Evolutionary conservation across 805 yeast species (phyloP).

Genomic region (Cyberlindnera meyerae): DNA sequence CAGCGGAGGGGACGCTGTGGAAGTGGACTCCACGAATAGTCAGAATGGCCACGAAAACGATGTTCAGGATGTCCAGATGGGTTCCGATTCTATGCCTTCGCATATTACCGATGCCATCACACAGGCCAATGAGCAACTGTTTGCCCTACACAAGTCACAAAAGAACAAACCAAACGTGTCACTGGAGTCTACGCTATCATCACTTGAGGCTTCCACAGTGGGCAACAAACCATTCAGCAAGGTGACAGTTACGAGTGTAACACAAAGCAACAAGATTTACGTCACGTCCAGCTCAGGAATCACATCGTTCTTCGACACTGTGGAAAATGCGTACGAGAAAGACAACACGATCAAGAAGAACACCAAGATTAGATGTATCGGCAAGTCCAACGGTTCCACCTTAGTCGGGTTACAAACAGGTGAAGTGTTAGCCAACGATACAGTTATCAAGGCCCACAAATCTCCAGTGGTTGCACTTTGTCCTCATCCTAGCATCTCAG

Average conservation of each 20-base stretch:
- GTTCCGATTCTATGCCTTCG: slow-evolving; percentile 9
- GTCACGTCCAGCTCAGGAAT: slow-evolving; percentile 19
- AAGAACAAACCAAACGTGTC: slow-evolving; percentile 22
- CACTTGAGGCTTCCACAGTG: neutral
- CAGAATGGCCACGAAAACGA: too few species aligned
- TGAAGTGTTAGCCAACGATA: slow-evolving; percentile 10
- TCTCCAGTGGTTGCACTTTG: slow-evolving; percentile 22
- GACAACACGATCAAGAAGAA: slow-evolving; percentile 11
- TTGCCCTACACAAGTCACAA: slow-evolving; percentile 18
- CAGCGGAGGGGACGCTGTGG: slow-evolving; percentile 21
- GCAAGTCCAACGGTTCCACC: slow-evolving; percentile 5
- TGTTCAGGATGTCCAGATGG: slow-evolving; percentile 2
- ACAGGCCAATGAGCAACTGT: slow-evolving; percentile 15
- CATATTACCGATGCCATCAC: slow-evolving; percentile 7
- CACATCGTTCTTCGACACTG: slow-evolving; percentile 10
- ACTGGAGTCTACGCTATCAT: slow-evolving; percentile 7
- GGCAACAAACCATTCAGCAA: slow-evolving; percentile 18
- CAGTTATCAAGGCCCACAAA: slow-evolving; percentile 5
- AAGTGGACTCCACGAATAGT: neutral
- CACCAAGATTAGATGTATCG: slow-evolving; percentile 11
- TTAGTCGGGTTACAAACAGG: slow-evolving; percentile 18
- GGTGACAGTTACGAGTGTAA: slow-evolving; percentile 1
- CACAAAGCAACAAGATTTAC: slow-evolving; percentile 5
- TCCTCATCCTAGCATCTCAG: slow-evolving; percentile 31
- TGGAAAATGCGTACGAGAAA: slow-evolving; percentile 8